A percentile compares a stretch with the other conserved stretches of the same genome.
Evolutionary conservation across 1,139 yeast genomes (phyloP).

Genomic region (Diutina pseudorugosa): DNA sequence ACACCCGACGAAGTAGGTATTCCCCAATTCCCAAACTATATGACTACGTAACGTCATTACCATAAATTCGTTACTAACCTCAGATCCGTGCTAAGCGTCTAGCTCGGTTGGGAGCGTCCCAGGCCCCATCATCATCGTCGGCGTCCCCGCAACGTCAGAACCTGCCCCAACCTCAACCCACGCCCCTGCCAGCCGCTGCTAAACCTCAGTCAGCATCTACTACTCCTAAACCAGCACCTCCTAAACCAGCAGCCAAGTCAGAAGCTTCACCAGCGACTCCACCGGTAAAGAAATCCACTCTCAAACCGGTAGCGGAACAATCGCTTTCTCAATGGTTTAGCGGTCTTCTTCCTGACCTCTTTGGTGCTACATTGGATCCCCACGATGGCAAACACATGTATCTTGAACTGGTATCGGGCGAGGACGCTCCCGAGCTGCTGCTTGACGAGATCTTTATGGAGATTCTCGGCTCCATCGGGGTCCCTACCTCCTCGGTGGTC

Average conservation of each 20-base stretch:
- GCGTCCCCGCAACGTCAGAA: slow-evolving; percentile 5
- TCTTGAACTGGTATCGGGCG: slow-evolving; percentile 27
- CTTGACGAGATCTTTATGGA: slow-evolving; percentile 44
- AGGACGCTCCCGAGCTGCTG: slow-evolving; percentile 17
- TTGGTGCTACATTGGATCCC: slow-evolving; percentile 23
- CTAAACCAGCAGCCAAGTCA: no score
- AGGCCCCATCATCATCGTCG: background rate
- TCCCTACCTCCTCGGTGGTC: slow-evolving; percentile 24
- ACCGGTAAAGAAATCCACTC: background rate
- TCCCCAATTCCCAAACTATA: no score
- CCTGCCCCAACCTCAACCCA: slow-evolving; percentile 5
- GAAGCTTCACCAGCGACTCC: background rate
- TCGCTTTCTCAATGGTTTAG: slow-evolving; percentile 3
- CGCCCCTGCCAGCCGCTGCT: slow-evolving; percentile 4
- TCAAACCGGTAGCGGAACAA: background rate
- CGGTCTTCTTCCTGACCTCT: slow-evolving; percentile 22
- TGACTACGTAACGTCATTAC: no score
- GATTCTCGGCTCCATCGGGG: slow-evolving; percentile 40
- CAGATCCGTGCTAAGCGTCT: slow-evolving; percentile 46
- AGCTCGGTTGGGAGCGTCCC: slow-evolving; percentile 31
- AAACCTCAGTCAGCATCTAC: slow-evolving; percentile 5
- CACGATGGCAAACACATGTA: slow-evolving; percentile 12
- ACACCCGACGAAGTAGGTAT: slow-evolving; percentile 4
- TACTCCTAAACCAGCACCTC: no score
- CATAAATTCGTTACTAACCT: slow-evolving; percentile 4